Percentiles rank a stretch among this genome's conserved stretches.
Evolutionary conservation across 129 eudicot genomes (phyloP).

Genomic region (Scalesia atractyloides): DNA sequence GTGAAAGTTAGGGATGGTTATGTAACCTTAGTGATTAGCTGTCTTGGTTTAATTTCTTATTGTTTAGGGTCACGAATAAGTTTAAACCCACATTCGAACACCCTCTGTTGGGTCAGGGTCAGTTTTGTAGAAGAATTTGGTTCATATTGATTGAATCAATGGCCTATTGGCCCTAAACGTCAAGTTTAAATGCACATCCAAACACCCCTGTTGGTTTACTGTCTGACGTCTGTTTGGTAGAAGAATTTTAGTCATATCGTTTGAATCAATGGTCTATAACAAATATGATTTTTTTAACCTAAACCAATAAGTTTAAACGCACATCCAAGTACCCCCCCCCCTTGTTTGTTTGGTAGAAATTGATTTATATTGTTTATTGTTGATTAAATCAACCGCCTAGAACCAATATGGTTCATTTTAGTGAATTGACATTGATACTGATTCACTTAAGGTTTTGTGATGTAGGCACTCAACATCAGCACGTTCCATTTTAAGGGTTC

Average conservation of each 20-base stretch:
- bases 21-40: not conserved
- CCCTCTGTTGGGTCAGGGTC: too few relatives aligned
- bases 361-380: not conserved
- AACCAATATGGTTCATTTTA: slow-evolving; percentile 1
- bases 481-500: slow-evolving; percentile 12
- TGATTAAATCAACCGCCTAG: not conserved
- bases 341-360: not conserved
- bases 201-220: too few relatives aligned
- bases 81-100: too few relatives aligned
- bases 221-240: too few relatives aligned
- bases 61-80: too few relatives aligned
- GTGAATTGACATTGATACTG: not conserved
- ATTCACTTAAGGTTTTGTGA: slow-evolving; percentile 8
- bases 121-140: too few relatives aligned
- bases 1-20: slow-evolving; percentile 13
- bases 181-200: too few relatives aligned
- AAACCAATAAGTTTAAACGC: not conserved
- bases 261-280: too few relatives aligned
- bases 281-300: not conserved
- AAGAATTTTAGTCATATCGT: too few relatives aligned
- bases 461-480: slow-evolving; percentile 16
- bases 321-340: slow-evolving; percentile 1
- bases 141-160: too few relatives aligned
- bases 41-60: not conserved
- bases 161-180: too few relatives aligned